phyloP scores from a whole-genome alignment of 208 protist species.

The Leishmania gerbilli region DNA sequence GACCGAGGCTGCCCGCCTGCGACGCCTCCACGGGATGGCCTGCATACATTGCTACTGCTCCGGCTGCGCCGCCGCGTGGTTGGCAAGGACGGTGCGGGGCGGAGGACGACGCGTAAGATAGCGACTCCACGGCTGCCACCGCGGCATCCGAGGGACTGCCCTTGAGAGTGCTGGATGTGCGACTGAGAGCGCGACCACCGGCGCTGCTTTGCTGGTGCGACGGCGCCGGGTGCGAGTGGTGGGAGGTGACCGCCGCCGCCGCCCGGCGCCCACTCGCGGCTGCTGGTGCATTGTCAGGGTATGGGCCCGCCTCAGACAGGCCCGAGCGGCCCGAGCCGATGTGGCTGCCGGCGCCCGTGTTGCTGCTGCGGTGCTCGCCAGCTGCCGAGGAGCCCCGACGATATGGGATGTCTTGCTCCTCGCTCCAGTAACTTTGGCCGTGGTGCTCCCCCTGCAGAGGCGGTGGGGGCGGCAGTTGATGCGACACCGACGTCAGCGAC shows the following conservation, averaged over 20 bases:
- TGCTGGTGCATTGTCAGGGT: not conserved
- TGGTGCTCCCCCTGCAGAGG: not conserved
- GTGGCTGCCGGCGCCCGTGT: not conserved
- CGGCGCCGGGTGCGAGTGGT: not conserved
- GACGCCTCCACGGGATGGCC: slow-evolving; percentile 1
- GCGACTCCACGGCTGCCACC: not conserved
- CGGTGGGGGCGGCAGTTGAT: not conserved
- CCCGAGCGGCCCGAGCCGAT: not conserved
- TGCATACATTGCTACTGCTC: not conserved
- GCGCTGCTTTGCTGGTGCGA: not conserved
- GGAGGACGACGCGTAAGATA: not conserved
- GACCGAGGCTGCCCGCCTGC: slow-evolving; percentile 17
- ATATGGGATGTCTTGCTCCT: not conserved
- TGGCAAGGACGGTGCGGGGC: not conserved
- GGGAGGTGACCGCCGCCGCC: not conserved
- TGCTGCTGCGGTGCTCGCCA: not conserved
- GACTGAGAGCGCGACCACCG: not conserved
- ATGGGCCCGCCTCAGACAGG: not conserved
- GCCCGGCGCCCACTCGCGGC: not conserved
- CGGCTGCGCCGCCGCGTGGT: not conserved
- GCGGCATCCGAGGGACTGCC: not conserved
- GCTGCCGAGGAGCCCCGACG: not conserved
- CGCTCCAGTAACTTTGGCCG: not conserved
- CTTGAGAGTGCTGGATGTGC: not conserved
- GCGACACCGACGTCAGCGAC: not conserved